Conservation (phyloP, 371 early-diverging fungal species). For the Actinomortierella ambigua region DNA sequence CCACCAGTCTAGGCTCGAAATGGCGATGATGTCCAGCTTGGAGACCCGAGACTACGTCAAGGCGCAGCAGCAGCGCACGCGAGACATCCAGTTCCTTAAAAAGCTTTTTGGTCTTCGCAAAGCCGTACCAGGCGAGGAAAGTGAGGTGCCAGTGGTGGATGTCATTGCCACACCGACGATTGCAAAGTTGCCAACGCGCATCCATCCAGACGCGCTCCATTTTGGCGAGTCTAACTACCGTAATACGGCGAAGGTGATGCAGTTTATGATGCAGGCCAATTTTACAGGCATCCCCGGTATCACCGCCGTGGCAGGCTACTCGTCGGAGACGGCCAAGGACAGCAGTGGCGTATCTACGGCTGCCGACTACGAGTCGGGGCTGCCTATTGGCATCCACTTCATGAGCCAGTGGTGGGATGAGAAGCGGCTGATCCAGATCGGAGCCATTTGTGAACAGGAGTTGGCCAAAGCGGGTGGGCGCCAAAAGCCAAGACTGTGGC, state of each 20-base stretch:
- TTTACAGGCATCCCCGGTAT: conserved; percentile 75
- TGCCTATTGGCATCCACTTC: conserved; percentile 76
- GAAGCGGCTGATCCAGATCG: conserved; percentile 61
- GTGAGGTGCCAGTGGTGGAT: conserved; percentile 39
- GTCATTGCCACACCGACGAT: conserved; percentile 65
- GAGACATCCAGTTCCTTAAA: conserved; percentile 57
- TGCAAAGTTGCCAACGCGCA: conserved; percentile 61
- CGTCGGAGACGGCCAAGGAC: conserved; percentile 23
- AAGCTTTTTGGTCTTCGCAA: conserved; percentile 51
- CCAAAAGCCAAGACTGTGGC: conserved; percentile 42
- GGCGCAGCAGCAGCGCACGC: conserved; percentile 65
- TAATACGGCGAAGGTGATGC: conserved; percentile 56
- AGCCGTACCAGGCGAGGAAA: conserved; percentile 15
- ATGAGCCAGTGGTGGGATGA: conserved; percentile 78
- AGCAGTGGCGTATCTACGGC: conserved; percentile 9
- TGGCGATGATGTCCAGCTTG: conserved; percentile 25
- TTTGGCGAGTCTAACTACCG: conserved; percentile 63
- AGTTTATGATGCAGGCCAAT: conserved; percentile 66
- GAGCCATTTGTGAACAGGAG: conserved; percentile 55
- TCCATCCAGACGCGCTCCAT: conserved; percentile 51
- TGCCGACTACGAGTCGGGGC: conserved; percentile 41
- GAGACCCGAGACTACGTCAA: conserved; percentile 52
- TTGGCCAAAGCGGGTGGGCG: conserved; percentile 12
- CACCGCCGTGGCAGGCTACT: conserved; percentile 65
- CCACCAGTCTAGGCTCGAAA: conserved; percentile 31